Percentiles rank a stretch among this genome's conserved stretches.
phyloP scores from a whole-genome alignment of 164 flowering plant species.

The Brasenia schreberi region DNA sequence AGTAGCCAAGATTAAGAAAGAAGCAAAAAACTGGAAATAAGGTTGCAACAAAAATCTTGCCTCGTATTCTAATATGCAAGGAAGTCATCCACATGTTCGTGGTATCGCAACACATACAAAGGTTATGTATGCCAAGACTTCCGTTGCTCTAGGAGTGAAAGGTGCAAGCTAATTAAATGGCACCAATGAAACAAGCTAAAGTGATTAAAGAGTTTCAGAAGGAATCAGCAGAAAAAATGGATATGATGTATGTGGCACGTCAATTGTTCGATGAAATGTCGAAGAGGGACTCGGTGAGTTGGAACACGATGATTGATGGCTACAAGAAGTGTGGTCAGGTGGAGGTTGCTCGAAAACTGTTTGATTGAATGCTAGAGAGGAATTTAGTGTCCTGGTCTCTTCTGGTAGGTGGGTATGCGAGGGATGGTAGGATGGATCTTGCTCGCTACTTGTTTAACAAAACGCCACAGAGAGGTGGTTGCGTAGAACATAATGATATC shows the following conservation, averaged over 20 bases:
- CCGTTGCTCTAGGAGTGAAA: slow-evolving; percentile 83
- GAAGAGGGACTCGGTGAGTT: slow-evolving; percentile 57
- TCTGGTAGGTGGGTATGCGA: slow-evolving; percentile 51
- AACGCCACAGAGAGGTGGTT: slow-evolving; percentile 67
- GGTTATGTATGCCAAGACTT: slow-evolving; percentile 84
- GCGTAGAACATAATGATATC: slow-evolving; percentile 16
- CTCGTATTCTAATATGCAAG: slow-evolving; percentile 87
- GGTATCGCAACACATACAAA: slow-evolving; percentile 94
- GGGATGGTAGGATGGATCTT: slow-evolving; percentile 62
- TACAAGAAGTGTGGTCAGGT: slow-evolving; percentile 56
- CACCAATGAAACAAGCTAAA: slow-evolving; percentile 64
- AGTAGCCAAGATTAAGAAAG: slow-evolving; percentile 86
- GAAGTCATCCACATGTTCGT: slow-evolving; percentile 92
- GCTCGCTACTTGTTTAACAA: slow-evolving; percentile 59
- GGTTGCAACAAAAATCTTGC: slow-evolving; percentile 89
- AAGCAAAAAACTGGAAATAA: slow-evolving; percentile 89
- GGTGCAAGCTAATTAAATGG: slow-evolving; percentile 94
- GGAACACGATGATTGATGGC: slow-evolving; percentile 74
- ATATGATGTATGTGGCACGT: slow-evolving; percentile 44
- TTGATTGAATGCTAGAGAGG: slow-evolving; percentile 60
- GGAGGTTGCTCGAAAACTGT: slow-evolving; percentile 47
- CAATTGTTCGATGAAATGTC: slow-evolving; percentile 79
- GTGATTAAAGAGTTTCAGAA: slow-evolving; percentile 77
- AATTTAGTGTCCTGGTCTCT: slow-evolving; percentile 85
- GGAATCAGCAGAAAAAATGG: slow-evolving; percentile 79